A percentile compares a stretch with the other conserved stretches of the same genome.
These are phyloP conservation scores for Aspergillus fischeri DNA, from an alignment of 2,329 filamentous ascomycete species.

Conservation along the genomic window DNA sequence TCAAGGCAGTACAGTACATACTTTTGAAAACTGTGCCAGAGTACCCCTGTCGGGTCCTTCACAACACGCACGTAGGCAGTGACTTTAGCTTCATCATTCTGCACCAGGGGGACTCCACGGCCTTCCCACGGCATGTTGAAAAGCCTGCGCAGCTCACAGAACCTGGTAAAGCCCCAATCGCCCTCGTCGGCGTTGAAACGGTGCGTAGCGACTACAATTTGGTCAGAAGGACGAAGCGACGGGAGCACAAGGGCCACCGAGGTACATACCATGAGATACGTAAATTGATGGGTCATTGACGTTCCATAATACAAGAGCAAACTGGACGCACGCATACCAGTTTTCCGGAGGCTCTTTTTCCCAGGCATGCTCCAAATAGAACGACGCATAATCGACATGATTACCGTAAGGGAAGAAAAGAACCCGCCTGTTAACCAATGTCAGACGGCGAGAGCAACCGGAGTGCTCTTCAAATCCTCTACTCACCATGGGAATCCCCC, in stretches of 20 bases:
- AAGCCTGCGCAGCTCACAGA: constrained; percentile 80
- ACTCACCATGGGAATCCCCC: constrained; percentile 81
- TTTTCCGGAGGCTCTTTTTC: constrained; percentile 74
- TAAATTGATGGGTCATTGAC: constrained; percentile 85
- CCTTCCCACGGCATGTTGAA: constrained; percentile 76
- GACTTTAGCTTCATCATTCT: constrained; percentile 45
- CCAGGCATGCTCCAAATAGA: constrained; percentile 95
- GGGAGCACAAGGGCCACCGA: neutral
- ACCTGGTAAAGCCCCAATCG: constrained; percentile 98
- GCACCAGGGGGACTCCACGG: constrained; percentile 52
- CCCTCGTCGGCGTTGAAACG: constrained; percentile 94
- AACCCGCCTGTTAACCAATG: constrained; percentile 64
- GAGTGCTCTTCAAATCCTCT: constrained; percentile 1
- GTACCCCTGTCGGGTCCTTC: constrained; percentile 46
- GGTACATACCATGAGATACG: constrained; percentile 60
- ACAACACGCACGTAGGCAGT: constrained; percentile 48
- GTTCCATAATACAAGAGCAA: constrained; percentile 91
- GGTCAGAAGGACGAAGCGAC: constrained; percentile 4
- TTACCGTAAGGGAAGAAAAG: constrained; percentile 95
- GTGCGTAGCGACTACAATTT: constrained; percentile 68
- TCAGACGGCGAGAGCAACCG: constrained; percentile 17
- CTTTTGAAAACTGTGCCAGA: constrained; percentile 47
- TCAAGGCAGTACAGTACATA: constrained; percentile 18
- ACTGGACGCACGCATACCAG: constrained; percentile 96
- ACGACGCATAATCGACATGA: constrained; percentile 86